Conservation (phyloP, 2,329 filamentous ascomycete species). For the Microcyclosporella mali region DNA sequence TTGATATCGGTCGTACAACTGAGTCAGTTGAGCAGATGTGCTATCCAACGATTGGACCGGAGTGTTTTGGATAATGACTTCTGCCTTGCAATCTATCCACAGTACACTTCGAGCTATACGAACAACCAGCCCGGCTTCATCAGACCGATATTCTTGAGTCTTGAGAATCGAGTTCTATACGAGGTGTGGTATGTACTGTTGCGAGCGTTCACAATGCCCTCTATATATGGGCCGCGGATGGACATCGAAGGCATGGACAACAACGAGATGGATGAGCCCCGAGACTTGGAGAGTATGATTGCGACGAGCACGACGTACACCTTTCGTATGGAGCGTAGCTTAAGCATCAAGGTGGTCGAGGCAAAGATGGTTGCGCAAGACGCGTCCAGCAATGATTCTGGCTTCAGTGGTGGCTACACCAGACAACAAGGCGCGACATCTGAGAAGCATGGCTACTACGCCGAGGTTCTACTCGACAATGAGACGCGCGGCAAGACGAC, state of each 20-base stretch:
- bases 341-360: slow-evolving; percentile 56
- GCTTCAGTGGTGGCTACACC: slow-evolving; percentile 23
- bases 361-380: slow-evolving; percentile 47
- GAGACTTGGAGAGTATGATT: slow-evolving; percentile 21
- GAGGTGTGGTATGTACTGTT: slow-evolving; percentile 96
- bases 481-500: slow-evolving; percentile 72
- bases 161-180: slow-evolving; percentile 83
- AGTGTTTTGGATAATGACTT: slow-evolving; percentile 90
- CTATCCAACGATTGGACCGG: slow-evolving; percentile 81
- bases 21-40: slow-evolving; percentile 79
- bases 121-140: slow-evolving; percentile 62
- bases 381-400: slow-evolving; percentile 14
- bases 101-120: slow-evolving; percentile 71
- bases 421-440: slow-evolving; percentile 12
- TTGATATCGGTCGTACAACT: slow-evolving; percentile 79
- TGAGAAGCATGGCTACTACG: slow-evolving; percentile 61
- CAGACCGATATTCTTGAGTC: slow-evolving; percentile 79
- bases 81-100: slow-evolving; percentile 91
- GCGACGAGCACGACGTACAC: slow-evolving; percentile 48
- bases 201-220: slow-evolving; percentile 84
- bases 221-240: slow-evolving; percentile 64
- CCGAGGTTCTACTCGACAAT: slow-evolving; percentile 72
- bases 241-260: slow-evolving; percentile 19
- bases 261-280: slow-evolving; percentile 9
- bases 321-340: slow-evolving; percentile 59